Percentiles rank a stretch among this genome's conserved stretches.
Evolutionary conservation across 169 alveolate species (phyloP).

Genomic region (Plasmodium gaboni): DNA sequence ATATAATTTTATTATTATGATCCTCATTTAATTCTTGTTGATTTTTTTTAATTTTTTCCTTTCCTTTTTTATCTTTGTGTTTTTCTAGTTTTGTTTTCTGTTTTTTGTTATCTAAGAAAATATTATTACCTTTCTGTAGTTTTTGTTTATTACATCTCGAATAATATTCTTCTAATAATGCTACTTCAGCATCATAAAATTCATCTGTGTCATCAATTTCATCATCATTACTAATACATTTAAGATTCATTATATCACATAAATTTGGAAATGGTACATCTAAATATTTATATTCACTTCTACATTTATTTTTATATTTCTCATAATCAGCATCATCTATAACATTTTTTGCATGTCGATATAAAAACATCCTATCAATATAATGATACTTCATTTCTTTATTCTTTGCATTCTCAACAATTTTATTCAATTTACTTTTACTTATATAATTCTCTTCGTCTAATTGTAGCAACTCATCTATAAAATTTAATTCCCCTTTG

Average conservation of each 20-base stretch:
- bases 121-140: not conserved
- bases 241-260: conserved; percentile 45
- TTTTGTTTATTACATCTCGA: not conserved
- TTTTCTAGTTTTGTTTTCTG: too few relatives aligned
- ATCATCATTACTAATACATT: conserved; percentile 37
- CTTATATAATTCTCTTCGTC: conserved; percentile 58
- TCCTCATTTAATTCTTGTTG: not conserved
- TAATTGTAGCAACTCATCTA: conserved; percentile 34
- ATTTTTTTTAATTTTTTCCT: not conserved
- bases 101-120: not conserved
- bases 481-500: conserved; percentile 64
- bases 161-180: conserved; percentile 38
- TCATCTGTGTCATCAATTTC: conserved; percentile 66
- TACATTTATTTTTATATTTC: conserved; percentile 30
- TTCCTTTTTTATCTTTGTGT: too few relatives aligned
- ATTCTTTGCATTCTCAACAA: conserved; percentile 62
- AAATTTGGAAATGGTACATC: conserved; percentile 71
- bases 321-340: conserved; percentile 65
- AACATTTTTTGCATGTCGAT: conserved; percentile 71
- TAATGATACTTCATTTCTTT: conserved; percentile 69
- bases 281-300: conserved; percentile 32
- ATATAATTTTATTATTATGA: not conserved
- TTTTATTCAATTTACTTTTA: conserved; percentile 46
- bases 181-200: conserved; percentile 66
- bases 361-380: conserved; percentile 62